These are phyloP conservation scores for Apiospora sp. DNA, from an alignment of 2,329 filamentous ascomycete species.

Conservation along the genomic window DNA sequence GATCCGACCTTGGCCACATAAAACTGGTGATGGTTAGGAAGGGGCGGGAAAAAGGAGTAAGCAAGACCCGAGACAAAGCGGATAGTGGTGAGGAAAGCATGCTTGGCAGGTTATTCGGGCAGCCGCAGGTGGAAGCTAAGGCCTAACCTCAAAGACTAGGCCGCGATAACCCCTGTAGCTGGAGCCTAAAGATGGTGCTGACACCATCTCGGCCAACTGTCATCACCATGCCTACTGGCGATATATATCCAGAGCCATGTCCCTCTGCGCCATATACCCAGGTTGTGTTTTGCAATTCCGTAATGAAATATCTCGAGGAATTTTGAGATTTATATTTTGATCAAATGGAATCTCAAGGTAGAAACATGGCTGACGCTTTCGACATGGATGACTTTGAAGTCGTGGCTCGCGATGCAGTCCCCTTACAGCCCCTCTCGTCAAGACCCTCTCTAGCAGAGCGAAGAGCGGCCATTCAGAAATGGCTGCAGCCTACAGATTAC, in stretches of 20 bases:
- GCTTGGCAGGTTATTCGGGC: not conserved
- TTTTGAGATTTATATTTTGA: not conserved
- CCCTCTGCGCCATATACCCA: not conserved
- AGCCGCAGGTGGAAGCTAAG: not conserved
- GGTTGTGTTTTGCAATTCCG: not conserved
- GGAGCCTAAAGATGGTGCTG: not conserved
- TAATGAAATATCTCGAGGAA: not conserved
- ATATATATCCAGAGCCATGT: not conserved
- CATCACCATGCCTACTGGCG: not conserved
- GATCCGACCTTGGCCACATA: not conserved
- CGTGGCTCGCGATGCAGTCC: not conserved
- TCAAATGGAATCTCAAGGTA: not conserved
- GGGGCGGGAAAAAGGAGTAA: not conserved
- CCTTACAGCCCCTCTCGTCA: not conserved
- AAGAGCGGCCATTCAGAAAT: conserved; percentile 34
- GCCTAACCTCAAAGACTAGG: not conserved
- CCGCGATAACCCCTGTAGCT: not conserved
- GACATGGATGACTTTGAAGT: not conserved
- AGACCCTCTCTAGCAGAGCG: not conserved
- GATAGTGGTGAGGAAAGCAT: not conserved
- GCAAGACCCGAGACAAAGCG: conserved; percentile 2
- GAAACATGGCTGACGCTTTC: not conserved
- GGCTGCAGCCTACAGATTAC: conserved; percentile 43
- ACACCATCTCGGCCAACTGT: not conserved
- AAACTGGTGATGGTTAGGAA: not conserved